Base-by-base conservation (phyloP, 2,329 filamentous ascomycete species). In the Fusarium fracticaudum region DNA sequence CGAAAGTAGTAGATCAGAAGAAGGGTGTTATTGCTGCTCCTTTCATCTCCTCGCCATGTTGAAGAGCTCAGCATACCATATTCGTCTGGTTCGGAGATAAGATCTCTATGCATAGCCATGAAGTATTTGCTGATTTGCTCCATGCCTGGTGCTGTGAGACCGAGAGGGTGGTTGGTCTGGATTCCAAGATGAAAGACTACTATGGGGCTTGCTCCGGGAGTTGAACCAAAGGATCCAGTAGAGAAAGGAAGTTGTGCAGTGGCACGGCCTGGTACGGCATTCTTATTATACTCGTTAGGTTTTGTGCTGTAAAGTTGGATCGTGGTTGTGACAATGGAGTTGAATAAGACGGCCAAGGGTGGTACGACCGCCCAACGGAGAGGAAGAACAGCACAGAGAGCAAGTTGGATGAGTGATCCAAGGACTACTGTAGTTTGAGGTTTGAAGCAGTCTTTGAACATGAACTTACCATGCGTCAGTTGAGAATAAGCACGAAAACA, bases 1-100 rank as follows among this genome's bases (percentile, higher is more conserved):
- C 83, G 81, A 79, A 90, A 91, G 82, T 89, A 90, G 75, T 84
- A 84, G 40, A 87, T 81, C 6, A 76, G 74, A 67, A 87, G 71
- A 66, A 87, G 72, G 13, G 85, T 84, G 69, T 84, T 85, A 61
- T 84, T 81, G 20, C 83, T 82, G 6, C 72, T 69, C 40, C 82
- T 80, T 31, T 84, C 81, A 18, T 79, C 77, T n/a, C 68, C 81
- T 6, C 79, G 80, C 82, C 85, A 89, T 18, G 74, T 70, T 6
- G 84, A 85, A 31, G 80, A 74, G 43, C 85, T 83, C 5, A 90
- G 78, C 67, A 88, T 83, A 9, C 88, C 88, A 66, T 84, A 84
- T 54, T 86, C 81, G 8, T 85, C 81, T 7, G 83, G 80, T 7
- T 84, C 79, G 11, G 75, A 62, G 6, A 83, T 72, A 10, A 85